Base-by-base conservation (phyloP, 768 basidiomycete genomes). In the Mycena vitilis region DNA sequence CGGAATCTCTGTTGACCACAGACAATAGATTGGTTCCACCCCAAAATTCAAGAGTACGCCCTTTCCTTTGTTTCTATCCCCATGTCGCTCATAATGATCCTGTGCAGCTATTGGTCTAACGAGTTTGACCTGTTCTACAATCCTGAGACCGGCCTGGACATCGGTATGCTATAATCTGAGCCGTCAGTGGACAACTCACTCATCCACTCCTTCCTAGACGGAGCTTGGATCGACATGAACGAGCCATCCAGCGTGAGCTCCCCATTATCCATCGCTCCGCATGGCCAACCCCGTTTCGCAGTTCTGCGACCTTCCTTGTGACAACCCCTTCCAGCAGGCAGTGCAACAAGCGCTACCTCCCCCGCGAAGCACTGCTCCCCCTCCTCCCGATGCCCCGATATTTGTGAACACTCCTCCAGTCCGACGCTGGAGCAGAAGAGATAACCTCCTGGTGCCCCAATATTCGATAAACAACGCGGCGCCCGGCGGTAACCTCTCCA, bases 141-240 rank as follows among this genome's bases (percentile, higher is more conserved):
- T 66, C 82, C 87, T 0, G 68, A 81, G 15, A 82, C 76, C 0
- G 89, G 89, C 2, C 67, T 92, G 11, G 87, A 91, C 64, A 91
- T 91, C 37, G 89, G 90, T 69, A 90, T 91, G 91, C 15, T 4
- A 40, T 40, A 91, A 89, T 90, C 89, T 89, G 88, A 91, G 90
- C 72, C 20, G 37, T 20, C 13, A 23, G 20, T 11, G n/a, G n/a
- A 20, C n/a, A 8, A 51, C 60, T 23, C 12, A 53, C 49, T 62
- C 23, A 20, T 40, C 5, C 11, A 25, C 36, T 34, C 38, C 10
- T 40, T 23, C 40, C 25, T 23, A 59, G 65, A 91, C 68, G 91
- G 90, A 12, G 85, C 85, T 20, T 92, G 91, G 92, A 91, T 91
- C 30, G 89, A 91, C 70, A 91, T 90, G 90, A 91, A 92, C 74